Evolutionary conservation across 2,329 filamentous ascomycete species (phyloP).

Genomic region (Verticillium tricorpus): DNA sequence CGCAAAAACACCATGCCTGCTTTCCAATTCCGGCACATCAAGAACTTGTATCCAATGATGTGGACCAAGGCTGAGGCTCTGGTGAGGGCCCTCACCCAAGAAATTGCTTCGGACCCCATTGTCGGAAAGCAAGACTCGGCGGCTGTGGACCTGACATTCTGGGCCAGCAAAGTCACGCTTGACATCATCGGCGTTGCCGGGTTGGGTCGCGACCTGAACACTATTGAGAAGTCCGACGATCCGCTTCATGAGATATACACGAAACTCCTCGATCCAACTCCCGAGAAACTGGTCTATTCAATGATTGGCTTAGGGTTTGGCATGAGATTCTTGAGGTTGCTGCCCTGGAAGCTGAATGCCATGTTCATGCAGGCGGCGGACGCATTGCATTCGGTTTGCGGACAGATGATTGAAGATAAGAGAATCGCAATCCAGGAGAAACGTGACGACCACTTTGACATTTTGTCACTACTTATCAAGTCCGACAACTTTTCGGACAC

Average conservation of each 20-base stretch:
- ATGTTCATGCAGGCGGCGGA: slow-evolving; percentile 28
- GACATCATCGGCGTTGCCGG: slow-evolving; percentile 58
- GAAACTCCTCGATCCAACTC: slow-evolving; percentile 39
- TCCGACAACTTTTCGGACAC: slow-evolving; percentile 47
- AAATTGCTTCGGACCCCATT: slow-evolving; percentile 17
- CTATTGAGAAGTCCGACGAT: slow-evolving; percentile 28
- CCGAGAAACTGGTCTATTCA: slow-evolving; percentile 41
- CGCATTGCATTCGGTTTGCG: slow-evolving; percentile 34
- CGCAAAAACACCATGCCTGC: slow-evolving; percentile 65
- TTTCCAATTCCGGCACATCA: slow-evolving; percentile 65
- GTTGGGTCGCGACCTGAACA: slow-evolving; percentile 49
- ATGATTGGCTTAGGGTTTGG: slow-evolving; percentile 31
- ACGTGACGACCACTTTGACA: slow-evolving; percentile 50
- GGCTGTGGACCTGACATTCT: slow-evolving; percentile 34
- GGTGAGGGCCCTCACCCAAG: slow-evolving; percentile 35
- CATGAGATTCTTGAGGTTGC: slow-evolving; percentile 20
- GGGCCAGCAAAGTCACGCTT: slow-evolving; percentile 49
- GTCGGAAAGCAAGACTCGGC: neutral
- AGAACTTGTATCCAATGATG: slow-evolving; percentile 65
- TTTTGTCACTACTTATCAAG: slow-evolving; percentile 54
- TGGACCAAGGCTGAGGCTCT: slow-evolving; percentile 49
- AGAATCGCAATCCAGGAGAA: slow-evolving; percentile 39
- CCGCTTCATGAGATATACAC: slow-evolving; percentile 39
- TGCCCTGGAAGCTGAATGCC: slow-evolving; percentile 43
- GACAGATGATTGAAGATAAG: slow-evolving; percentile 42